Evolutionary conservation across 495 filamentous ascomycete genomes (phyloP), one percentile per base, ranked within the genome.

Genomic region (Collariella sp.): DNA sequence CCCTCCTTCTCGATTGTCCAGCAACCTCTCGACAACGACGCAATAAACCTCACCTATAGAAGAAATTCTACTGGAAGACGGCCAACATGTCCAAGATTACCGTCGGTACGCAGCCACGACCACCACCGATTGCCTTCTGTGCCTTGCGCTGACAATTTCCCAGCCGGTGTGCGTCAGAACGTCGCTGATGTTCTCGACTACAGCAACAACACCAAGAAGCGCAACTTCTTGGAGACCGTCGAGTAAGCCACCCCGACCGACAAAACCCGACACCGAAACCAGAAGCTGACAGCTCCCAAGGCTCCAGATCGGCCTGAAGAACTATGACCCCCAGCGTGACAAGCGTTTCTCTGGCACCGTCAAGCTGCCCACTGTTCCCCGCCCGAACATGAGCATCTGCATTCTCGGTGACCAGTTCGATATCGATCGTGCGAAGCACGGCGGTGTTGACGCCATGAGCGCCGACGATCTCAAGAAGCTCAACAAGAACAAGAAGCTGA

Each of bases 401-500:
- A 85, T 98, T 70, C 83, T 98, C 62, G 93, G 93, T 83, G 93
- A 98, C 82, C 93, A 98, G 82, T 90, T 96, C 81, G 93, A 98
- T 83, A 95, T 98, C 68, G 93, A 98, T 72, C 88, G 93, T 78
- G 91, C 93, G 58, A 98, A 98, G 83, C 93, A 98, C 78, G 87
- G 88, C 66, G 89, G 88, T 67, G 81, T 96, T 62, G 93, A 98
- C 64, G 89, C 91, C 75, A 97, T 97, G 91, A 93, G 87, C 69
- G 76, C 87, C 58, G 93, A 98, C 66, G 93, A 98, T 75, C 77
- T 98, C 74, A 97, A 97, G 87, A 98, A 98, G 85, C 87, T 98
- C 61, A 98, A 98, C 84, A 98, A 97, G 87, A 98, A 98, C 87
- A 98, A 98, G 86, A 98, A 98, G 84, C 83, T 98, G 65, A 96